Evolutionary conservation across 2,329 filamentous ascomycete genomes (phyloP).

Genomic region (Cytospora paraplurivora): DNA sequence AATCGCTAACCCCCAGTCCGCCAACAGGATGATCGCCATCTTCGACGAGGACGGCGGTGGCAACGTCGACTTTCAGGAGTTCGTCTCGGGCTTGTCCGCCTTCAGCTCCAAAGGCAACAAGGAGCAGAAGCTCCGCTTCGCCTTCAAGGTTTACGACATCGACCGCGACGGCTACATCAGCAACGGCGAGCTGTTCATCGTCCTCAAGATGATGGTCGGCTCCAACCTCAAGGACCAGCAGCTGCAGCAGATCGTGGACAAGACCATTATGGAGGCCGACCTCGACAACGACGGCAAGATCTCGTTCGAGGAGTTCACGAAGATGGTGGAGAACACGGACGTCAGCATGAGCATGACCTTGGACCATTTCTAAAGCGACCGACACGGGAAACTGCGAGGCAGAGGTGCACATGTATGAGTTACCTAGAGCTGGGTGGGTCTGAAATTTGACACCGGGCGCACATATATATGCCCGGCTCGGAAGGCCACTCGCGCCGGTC

Average conservation of each 20-base stretch:
- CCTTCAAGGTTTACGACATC: constrained; percentile 99
- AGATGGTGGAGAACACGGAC: constrained; percentile 97
- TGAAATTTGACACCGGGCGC: background rate
- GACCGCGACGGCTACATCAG: constrained; percentile 98
- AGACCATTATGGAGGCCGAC: constrained; percentile 99
- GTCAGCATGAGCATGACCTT: constrained; percentile 75
- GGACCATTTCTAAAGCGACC: constrained; percentile 25
- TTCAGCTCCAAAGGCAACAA: constrained; percentile 99
- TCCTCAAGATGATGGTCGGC: constrained; percentile 99
- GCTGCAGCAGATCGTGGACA: constrained; percentile 98
- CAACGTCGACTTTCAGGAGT: constrained; percentile 98
- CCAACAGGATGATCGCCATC: constrained; percentile 89
- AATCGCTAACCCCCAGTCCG: background rate
- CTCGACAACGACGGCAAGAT: constrained; percentile 96
- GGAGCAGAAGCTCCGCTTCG: constrained; percentile 96
- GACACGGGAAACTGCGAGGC: background rate
- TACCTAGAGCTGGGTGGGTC: background rate
- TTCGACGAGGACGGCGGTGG: constrained; percentile 98
- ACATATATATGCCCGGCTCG: background rate
- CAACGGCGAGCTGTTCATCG: constrained; percentile 98
- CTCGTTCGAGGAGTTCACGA: constrained; percentile 97
- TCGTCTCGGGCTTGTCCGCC: constrained; percentile 90
- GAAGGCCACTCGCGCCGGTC: background rate
- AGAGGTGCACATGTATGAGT: background rate
- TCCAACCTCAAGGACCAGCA: constrained; percentile 99